A percentile compares a stretch with the other conserved stretches of the same genome.
Evolutionary conservation across 305 asterid genomes (phyloP).

Genomic region (Ilex paraguariensis): DNA sequence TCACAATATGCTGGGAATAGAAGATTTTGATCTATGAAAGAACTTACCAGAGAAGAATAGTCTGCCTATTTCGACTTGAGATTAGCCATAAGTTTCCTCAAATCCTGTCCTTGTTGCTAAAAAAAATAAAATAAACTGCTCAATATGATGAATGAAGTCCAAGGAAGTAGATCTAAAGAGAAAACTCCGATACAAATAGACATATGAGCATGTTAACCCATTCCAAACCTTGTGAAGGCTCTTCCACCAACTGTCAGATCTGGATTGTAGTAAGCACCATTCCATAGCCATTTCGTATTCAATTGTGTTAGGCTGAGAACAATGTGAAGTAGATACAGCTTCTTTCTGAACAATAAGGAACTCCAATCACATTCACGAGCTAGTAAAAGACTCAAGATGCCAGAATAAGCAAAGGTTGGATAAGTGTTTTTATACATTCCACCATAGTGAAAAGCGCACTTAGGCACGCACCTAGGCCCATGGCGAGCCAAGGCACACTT

Average conservation of each 20-base stretch:
- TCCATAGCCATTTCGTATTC: slow-evolving; percentile 75
- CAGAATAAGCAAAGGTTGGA: too few species aligned
- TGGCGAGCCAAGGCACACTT: too few species aligned
- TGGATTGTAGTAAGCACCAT: slow-evolving; percentile 58
- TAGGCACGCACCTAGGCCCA: too few species aligned
- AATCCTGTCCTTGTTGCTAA: slow-evolving; percentile 18
- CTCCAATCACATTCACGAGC: neutral
- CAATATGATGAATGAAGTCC: neutral
- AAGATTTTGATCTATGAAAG: too few species aligned
- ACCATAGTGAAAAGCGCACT: too few species aligned
- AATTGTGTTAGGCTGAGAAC: slow-evolving; percentile 73
- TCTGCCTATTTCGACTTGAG: slow-evolving; percentile 14
- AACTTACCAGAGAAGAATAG: too few species aligned
- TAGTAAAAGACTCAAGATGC: too few species aligned
- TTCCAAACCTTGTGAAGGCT: slow-evolving; percentile 44
- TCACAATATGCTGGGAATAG: too few species aligned
- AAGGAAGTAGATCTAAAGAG: neutral
- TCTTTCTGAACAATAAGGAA: slow-evolving; percentile 40
- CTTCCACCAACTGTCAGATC: slow-evolving; percentile 50
- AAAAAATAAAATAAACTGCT: slow-evolving; percentile 4
- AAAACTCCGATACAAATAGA: neutral
- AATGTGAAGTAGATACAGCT: slow-evolving; percentile 74
- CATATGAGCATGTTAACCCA: slow-evolving; percentile 2
- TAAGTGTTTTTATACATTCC: too few species aligned
- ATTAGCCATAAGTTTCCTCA: slow-evolving; percentile 5